Conservation (phyloP, 768 basidiomycete genomes). For the Phaeolepiota aurea region DNA sequence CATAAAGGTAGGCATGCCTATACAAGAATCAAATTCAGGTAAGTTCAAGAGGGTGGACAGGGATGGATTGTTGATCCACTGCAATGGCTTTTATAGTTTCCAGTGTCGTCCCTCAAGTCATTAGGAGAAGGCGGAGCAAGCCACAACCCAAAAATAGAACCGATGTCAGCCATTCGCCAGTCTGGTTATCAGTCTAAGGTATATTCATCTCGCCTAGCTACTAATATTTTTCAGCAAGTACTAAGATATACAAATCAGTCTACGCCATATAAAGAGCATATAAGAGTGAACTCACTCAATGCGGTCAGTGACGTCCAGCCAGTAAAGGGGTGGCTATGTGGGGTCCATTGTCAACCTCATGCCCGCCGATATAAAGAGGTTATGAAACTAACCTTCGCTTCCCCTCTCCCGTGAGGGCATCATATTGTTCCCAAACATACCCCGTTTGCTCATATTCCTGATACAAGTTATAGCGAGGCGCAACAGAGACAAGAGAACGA, state of each 20-base stretch:
- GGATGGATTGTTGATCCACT: no score
- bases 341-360: constrained; percentile 3
- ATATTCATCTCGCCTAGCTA: no score
- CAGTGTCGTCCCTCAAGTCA: no score
- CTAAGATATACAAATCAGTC: no score
- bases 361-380: constrained; percentile 5
- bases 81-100: no score
- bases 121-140: no score
- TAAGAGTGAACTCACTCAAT: constrained; percentile 54
- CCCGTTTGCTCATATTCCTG: constrained; percentile 91
- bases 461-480: background rate
- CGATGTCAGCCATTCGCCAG: no score
- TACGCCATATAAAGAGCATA: no score
- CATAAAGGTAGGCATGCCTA: constrained; percentile 11
- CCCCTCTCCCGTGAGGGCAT: constrained; percentile 76
- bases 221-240: constrained; percentile 28
- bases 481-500: background rate
- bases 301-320: constrained; percentile 92
- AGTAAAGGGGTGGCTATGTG: constrained; percentile 83
- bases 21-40: no score
- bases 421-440: constrained; percentile 97
- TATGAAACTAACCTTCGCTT: constrained; percentile 71
- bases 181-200: no score
- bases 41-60: no score
- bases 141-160: no score